Conservation (phyloP, 768 basidiomycete species). For the Crucibulum laeve region DNA sequence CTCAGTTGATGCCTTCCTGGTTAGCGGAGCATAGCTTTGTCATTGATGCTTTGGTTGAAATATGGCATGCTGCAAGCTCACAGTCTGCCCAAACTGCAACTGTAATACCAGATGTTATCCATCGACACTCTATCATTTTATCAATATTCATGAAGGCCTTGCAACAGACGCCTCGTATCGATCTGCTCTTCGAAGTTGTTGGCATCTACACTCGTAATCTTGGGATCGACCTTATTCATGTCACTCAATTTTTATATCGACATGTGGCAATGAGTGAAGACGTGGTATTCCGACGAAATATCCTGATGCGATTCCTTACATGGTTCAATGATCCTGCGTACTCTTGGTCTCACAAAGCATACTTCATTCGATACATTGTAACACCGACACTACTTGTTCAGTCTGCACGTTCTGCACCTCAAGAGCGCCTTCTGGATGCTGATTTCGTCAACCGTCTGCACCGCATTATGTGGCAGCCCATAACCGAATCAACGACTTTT, state of each 20-base stretch:
- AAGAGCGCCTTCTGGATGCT: conserved; percentile 62
- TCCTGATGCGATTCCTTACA: conserved; percentile 79
- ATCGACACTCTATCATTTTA: conserved; percentile 62
- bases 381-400: conserved; percentile 84
- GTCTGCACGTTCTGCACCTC: conserved; percentile 47
- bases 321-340: conserved; percentile 71
- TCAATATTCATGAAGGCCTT: conserved; percentile 75
- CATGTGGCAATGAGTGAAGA: conserved; percentile 77
- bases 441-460: conserved; percentile 71
- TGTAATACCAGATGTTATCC: conserved; percentile 44
- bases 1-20: conserved; percentile 65
- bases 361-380: conserved; percentile 76
- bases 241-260: conserved; percentile 81
- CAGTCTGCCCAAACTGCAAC: conserved; percentile 38
- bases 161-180: conserved; percentile 70
- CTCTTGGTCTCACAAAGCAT: conserved; percentile 73
- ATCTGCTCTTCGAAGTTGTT: conserved; percentile 85
- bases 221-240: conserved; percentile 74
- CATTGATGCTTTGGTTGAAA: conserved; percentile 62
- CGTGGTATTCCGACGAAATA: conserved; percentile 68
- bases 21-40: conserved; percentile 61
- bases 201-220: conserved; percentile 75
- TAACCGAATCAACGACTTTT: conserved; percentile 51
- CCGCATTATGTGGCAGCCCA: conserved; percentile 76
- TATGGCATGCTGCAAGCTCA: conserved; percentile 63